These are phyloP conservation scores for Cutaneotrichosporon cyanovorans DNA, from an alignment of 1,284 basidiomycete genomes.

Conservation along the genomic window DNA sequence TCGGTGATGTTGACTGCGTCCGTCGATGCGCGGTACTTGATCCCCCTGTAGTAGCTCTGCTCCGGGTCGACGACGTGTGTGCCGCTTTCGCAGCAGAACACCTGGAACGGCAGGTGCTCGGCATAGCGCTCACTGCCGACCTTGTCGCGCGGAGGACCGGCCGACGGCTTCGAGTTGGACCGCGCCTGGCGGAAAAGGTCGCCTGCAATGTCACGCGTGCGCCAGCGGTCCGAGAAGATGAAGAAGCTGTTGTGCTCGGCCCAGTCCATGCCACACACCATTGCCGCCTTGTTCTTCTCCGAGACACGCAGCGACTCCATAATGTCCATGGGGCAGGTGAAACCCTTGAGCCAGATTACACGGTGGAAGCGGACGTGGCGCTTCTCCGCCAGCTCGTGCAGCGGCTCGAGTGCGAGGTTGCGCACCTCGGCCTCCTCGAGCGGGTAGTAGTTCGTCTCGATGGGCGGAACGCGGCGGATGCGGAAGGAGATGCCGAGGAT, in stretches of 20 bases:
- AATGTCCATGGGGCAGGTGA: conserved; percentile 93
- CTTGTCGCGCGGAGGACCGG: conserved; percentile 78
- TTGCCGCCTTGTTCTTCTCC: conserved; percentile 77
- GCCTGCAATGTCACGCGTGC: conserved; percentile 88
- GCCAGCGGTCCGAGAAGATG: conserved; percentile 93
- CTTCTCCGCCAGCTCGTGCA: conserved; percentile 69
- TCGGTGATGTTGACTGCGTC: conserved; percentile 70
- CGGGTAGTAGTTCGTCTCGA: conserved; percentile 90
- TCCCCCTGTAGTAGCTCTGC: conserved; percentile 83
- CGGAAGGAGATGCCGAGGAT: conserved; percentile 83
- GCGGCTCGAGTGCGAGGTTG: conserved; percentile 80
- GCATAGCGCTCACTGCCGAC: conserved; percentile 72
- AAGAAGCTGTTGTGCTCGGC: conserved; percentile 92
- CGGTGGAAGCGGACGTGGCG: conserved; percentile 73
- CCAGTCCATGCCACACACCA: conserved; percentile 99
- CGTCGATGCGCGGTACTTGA: conserved; percentile 69
- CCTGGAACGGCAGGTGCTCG: conserved; percentile 88
- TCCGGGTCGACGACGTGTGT: conserved; percentile 88
- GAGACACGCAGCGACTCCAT: conserved; percentile 86
- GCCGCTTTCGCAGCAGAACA: conserved; percentile 92
- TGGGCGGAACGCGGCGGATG: conserved; percentile 74
- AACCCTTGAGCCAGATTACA: conserved; percentile 93
- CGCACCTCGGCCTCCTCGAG: conserved; percentile 85
- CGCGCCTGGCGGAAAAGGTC: conserved; percentile 93
- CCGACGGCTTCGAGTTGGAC: conserved; percentile 79